These are phyloP conservation scores for Colletotrichum costaricense DNA, from an alignment of 2,329 filamentous ascomycete genomes.

Conservation along the genomic window DNA sequence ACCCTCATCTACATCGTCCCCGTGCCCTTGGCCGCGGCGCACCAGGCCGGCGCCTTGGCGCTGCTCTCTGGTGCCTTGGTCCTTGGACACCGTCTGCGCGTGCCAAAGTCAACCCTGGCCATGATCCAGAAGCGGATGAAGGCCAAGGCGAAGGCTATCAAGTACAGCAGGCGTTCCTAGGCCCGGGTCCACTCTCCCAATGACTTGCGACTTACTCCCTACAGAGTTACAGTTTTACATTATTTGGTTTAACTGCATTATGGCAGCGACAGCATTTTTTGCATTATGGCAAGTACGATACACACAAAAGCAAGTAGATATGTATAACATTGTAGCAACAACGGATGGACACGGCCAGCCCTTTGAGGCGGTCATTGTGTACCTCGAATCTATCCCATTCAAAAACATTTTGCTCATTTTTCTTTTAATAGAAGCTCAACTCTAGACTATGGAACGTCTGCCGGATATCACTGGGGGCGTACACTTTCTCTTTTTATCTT, in stretches of 20 bases:
- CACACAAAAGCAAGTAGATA: slow-evolving; percentile 23
- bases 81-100: slow-evolving; percentile 80
- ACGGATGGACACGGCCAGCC: slow-evolving; percentile 1
- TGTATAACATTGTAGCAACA: slow-evolving; percentile 33
- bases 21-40: slow-evolving; percentile 85
- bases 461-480: slow-evolving; percentile 24
- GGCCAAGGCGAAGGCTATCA: not conserved
- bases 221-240: not conserved
- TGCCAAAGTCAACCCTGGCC: slow-evolving; percentile 73
- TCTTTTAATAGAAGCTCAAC: slow-evolving; percentile 29
- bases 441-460: slow-evolving; percentile 36
- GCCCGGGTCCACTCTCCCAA: no score
- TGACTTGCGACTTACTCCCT: not conserved
- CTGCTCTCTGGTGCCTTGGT: slow-evolving; percentile 86
- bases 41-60: slow-evolving; percentile 91
- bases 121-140: slow-evolving; percentile 65
- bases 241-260: slow-evolving; percentile 3
- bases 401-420: not conserved
- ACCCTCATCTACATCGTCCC: slow-evolving; percentile 97
- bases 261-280: slow-evolving; percentile 20
- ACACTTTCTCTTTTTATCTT: not conserved
- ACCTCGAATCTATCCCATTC: slow-evolving; percentile 5
- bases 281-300: slow-evolving; percentile 24
- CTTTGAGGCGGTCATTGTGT: slow-evolving; percentile 9
- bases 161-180: no score